A percentile compares a stretch with the other conserved stretches of the same genome.
Evolutionary conservation across 371 early-diverging fungal species (phyloP).

Genomic region (Rhizomucor pusillus): DNA sequence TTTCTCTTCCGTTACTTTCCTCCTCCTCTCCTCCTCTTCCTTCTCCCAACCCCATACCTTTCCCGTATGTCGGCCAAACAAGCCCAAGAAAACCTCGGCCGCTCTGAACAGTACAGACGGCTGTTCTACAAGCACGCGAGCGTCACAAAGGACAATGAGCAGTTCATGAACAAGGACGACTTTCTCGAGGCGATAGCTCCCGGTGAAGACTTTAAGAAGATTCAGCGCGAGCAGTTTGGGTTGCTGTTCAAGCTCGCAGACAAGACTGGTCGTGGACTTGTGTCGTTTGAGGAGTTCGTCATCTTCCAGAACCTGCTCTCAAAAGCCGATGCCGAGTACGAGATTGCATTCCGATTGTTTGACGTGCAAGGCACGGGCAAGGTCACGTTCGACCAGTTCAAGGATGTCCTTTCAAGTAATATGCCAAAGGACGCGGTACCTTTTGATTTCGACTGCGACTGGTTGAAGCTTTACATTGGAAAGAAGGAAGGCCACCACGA

Average conservation of each 20-base stretch:
- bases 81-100: neutral
- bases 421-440: slow-evolving; percentile 59
- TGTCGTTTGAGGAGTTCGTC: slow-evolving; percentile 75
- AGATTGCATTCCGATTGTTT: slow-evolving; percentile 77
- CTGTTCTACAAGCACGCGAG: slow-evolving; percentile 67
- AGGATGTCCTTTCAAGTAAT: slow-evolving; percentile 58
- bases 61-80: slow-evolving; percentile 1
- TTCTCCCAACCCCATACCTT: too few relatives aligned
- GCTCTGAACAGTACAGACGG: slow-evolving; percentile 48
- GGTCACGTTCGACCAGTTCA: slow-evolving; percentile 68
- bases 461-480: slow-evolving; percentile 71
- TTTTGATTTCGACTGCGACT: slow-evolving; percentile 74
- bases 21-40: neutral
- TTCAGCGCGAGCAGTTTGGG: slow-evolving; percentile 58
- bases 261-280: slow-evolving; percentile 50
- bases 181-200: slow-evolving; percentile 71
- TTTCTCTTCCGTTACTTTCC: neutral
- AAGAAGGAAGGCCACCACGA: slow-evolving; percentile 55
- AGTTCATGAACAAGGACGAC: slow-evolving; percentile 67
- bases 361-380: slow-evolving; percentile 62
- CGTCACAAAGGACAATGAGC: slow-evolving; percentile 53
- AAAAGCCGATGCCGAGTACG: slow-evolving; percentile 80
- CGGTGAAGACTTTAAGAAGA: slow-evolving; percentile 61
- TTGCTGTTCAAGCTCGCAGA: slow-evolving; percentile 79
- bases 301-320: slow-evolving; percentile 72